These are phyloP conservation scores for Coemansia sp. DNA, from an alignment of 192 early-diverging fungal species.

Conservation along the genomic window DNA sequence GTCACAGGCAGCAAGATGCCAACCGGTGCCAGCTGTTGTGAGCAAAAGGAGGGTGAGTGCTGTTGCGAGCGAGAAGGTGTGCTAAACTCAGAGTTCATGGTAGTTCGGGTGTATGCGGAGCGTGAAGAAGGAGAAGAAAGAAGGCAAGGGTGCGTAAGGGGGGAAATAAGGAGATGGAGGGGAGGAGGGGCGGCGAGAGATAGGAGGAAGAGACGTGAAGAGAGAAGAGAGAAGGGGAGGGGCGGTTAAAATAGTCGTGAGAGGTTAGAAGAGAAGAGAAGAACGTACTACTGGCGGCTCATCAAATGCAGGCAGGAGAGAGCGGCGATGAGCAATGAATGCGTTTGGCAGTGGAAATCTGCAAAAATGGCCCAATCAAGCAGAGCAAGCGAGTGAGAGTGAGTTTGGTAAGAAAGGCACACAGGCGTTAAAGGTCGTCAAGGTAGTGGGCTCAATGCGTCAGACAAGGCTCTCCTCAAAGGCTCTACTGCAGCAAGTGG, in stretches of 20 bases:
- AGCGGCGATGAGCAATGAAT: constrained; percentile 7
- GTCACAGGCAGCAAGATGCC: constrained; percentile 28
- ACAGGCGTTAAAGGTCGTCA: not conserved
- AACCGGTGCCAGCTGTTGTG: constrained; percentile 24
- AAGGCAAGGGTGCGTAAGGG: constrained; percentile 16
- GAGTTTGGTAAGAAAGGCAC: constrained; percentile 2
- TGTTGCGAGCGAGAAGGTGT: constrained; percentile 50
- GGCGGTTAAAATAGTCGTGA: not conserved
- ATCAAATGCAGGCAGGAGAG: constrained; percentile 11
- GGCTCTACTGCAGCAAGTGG: constrained; percentile 13
- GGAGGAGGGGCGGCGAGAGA: not conserved
- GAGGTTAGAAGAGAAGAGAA: not conserved
- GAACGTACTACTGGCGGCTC: not conserved
- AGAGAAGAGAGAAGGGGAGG: not conserved
- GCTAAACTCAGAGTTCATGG: constrained; percentile 53
- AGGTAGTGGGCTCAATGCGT: not conserved
- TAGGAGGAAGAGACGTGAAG: constrained; percentile 5
- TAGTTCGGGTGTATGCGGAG: constrained; percentile 16
- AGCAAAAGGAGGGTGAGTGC: constrained; percentile 40
- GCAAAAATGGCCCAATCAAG: not conserved
- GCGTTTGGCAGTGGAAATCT: not conserved
- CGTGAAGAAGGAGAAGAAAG: constrained; percentile 10
- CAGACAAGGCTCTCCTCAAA: constrained; percentile 14
- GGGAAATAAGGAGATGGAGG: constrained; percentile 3
- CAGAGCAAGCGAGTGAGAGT: not conserved